Conservation (phyloP, 805 yeast genomes). For the Pichia nakasei region DNA sequence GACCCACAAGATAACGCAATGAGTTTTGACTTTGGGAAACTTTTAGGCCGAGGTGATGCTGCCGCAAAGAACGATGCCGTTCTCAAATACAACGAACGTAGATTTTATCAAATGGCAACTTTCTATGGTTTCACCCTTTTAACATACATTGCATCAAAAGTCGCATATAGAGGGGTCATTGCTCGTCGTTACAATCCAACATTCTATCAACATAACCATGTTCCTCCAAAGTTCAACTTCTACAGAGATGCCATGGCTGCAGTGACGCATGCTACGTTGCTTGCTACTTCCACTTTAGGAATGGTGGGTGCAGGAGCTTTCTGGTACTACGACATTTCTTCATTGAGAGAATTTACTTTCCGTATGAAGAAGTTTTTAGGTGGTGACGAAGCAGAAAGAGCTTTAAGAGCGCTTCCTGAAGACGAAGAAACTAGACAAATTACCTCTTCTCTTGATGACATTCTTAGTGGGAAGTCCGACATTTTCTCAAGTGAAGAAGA, state of each 20-base stretch:
- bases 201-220: slow-evolving; percentile 75
- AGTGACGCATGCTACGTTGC: slow-evolving; percentile 67
- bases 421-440: slow-evolving; percentile 54
- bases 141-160: slow-evolving; percentile 61
- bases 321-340: slow-evolving; percentile 72
- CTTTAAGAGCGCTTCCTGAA: slow-evolving; percentile 35
- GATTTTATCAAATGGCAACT: slow-evolving; percentile 61
- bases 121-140: slow-evolving; percentile 67
- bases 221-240: slow-evolving; percentile 75
- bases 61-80: slow-evolving; percentile 24
- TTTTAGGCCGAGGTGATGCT: slow-evolving; percentile 22
- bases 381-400: slow-evolving; percentile 51
- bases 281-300: slow-evolving; percentile 64
- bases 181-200: slow-evolving; percentile 67
- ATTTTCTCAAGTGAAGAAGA: slow-evolving; percentile 4
- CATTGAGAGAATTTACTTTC: slow-evolving; percentile 60
- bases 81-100: slow-evolving; percentile 48
- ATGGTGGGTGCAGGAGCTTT: slow-evolving; percentile 68
- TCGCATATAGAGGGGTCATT: slow-evolving; percentile 68
- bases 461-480: slow-evolving; percentile 9
- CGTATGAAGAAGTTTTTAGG: slow-evolving; percentile 58
- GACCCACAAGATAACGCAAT: too few relatives aligned
- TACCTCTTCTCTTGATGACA: slow-evolving; percentile 32
- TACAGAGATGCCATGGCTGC: slow-evolving; percentile 81
- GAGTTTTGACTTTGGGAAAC: slow-evolving; percentile 24